Evolutionary conservation across 805 yeast genomes (phyloP), one percentile per base, ranked within the genome.

Genomic region (Wickerhamiella australiensis): DNA sequence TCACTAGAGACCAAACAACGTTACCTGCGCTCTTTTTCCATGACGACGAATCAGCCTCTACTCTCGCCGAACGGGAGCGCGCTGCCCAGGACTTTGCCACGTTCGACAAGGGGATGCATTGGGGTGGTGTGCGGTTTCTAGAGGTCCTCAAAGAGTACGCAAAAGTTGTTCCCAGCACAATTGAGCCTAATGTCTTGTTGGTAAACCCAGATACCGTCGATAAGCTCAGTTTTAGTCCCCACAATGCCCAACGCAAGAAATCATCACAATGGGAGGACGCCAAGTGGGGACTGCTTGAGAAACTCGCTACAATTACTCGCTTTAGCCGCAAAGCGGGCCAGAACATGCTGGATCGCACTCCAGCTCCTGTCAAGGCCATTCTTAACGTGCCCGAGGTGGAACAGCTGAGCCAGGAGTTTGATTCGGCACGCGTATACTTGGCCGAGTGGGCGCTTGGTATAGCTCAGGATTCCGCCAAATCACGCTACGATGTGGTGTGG

Each of bases 371-470:
- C 21, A 76, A 75, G 56, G 75, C 75, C 47, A 64, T 83, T 53
- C 68, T 90, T 40, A 74, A 70, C 50, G 79, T 80, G 54, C 92
- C 95, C 0, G 94, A 85, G 58, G 94, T 90, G 11, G 75, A 73
- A 57, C 77, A 74, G 50, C 76, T 90, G 22, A 85, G 92, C 52
- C 84, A 85, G 54, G 97, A 90, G 54, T 92, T 88, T 61, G 97
- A 88, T 60, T 79, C 90, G 47, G 97, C 97, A 0, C 75, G 88
- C 49, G 82, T 87, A 3, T 90, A 86, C 63, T 70, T 90, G 52
- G 97, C 97, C 3, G 88, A 87, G 67, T 92, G 97, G 97, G 96
- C 97, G 0, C 74, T 85, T 57, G 85, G 85, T 25, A 92, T 92
- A 8, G 92, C 90, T 57, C 88, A 87, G 58, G 94, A 90, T 63